phyloP scores from a whole-genome alignment of 2,329 filamentous ascomycete species.

The Trichoderma afroharzianum region DNA sequence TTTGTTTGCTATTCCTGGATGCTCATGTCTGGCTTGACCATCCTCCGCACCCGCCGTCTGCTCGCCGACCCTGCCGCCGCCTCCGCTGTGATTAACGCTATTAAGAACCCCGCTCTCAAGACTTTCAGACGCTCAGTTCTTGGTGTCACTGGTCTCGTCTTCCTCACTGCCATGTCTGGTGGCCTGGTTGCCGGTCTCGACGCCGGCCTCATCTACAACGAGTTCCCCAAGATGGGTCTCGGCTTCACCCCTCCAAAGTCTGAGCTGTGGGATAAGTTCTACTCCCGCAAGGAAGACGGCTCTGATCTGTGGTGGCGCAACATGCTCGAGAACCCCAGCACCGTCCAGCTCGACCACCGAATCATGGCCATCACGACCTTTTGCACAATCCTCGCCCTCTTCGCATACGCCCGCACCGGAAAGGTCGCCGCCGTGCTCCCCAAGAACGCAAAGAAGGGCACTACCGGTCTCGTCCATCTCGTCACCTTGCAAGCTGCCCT shows the following conservation, averaged over 20 bases:
- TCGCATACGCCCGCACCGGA: constrained; percentile 71
- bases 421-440: constrained; percentile 58
- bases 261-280: constrained; percentile 83
- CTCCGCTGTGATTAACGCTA: constrained; percentile 54
- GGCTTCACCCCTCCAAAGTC: constrained; percentile 75
- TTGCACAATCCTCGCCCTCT: constrained; percentile 72
- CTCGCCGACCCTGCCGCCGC: constrained; percentile 64
- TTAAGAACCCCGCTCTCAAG: constrained; percentile 65
- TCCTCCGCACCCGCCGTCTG: constrained; percentile 74
- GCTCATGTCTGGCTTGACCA: constrained; percentile 81
- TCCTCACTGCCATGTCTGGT: constrained; percentile 88
- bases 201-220: constrained; percentile 96
- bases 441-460: constrained; percentile 60
- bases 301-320: constrained; percentile 95
- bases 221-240: constrained; percentile 92
- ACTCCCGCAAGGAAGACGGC: constrained; percentile 72
- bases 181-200: constrained; percentile 92
- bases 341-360: constrained; percentile 94
- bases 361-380: constrained; percentile 89
- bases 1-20: constrained; percentile 94
- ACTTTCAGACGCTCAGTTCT: constrained; percentile 71
- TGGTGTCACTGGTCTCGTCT: constrained; percentile 71
- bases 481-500: constrained; percentile 77
- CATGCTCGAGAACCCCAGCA: constrained; percentile 91
- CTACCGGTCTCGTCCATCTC: constrained; percentile 78